Base-by-base conservation (phyloP, 345 rosid genomes). In the Hibiscus trionum region DNA sequence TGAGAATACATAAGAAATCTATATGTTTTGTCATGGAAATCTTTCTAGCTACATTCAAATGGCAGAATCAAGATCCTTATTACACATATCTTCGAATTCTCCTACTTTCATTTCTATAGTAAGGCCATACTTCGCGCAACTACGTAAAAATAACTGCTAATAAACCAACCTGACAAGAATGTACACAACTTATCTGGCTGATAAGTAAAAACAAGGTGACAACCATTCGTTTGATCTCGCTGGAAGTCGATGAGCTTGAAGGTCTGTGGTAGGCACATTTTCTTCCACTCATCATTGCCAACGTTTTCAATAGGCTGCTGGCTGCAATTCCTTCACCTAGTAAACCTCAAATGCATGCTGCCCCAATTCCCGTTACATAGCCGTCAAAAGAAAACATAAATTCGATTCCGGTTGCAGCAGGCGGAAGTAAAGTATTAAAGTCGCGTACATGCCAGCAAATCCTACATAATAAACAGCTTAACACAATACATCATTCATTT, bases 51-150 rank as follows among this genome's bases (percentile, higher is more conserved):
- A 59, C 42, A 59, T 71, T 33, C 39, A 71, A n/a, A 71, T 15
- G 12, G 39, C 65, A 37, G 26, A 37, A 44, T 12, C 62, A 59
- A 26, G 62, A 59, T 16, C 26, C 46, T 68, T 50, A 50, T 79
- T 91, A 93, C n/a, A 93, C 90, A 78, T 50, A 19, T 29, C 14
- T 55, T 81, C 65, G 17, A 56, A 72, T 62, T 76, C 71, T 71
- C 4, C 11, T 68, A 57, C 7, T 66, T 39, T 46, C 58, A 27
- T 46, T 26, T 61, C 56, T 75, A 62, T 12, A 46, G 15, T 4
- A 11, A 7, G 44, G 44, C 10, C 44, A 7, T 37, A 37, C 44
- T 39, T 39, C 10, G 44, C 24, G 10, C 44, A 39, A 39, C 44
- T 39, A 39, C 8, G 44, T 39, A 39, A 39, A 39, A 7, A 7